Evolutionary conservation across 305 asterid species (phyloP), one percentile per base, ranked within the genome.

Genomic region (Fraxinus nigra): DNA sequence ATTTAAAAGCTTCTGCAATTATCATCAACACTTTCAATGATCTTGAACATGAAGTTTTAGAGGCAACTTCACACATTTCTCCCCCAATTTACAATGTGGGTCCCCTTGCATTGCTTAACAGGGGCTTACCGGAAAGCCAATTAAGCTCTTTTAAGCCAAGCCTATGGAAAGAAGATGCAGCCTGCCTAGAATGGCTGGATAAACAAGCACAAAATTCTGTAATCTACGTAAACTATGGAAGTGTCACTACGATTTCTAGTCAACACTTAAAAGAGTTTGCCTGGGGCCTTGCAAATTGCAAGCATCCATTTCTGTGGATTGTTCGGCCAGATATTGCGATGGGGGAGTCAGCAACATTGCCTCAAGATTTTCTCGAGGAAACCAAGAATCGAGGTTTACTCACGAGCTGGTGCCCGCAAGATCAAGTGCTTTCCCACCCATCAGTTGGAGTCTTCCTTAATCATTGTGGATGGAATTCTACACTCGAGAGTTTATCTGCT

Each of bases 401-500:
- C 26, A 37, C 78, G 2, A 79, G 67, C 5, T 86, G 87, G 89
- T 84, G 85, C 75, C 85, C 89, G 0, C 89, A 86, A 43, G 85
- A 79, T 24, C 82, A 86, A 74, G 87, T 86, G 30, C 80, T 86
- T 33, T 32, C 48, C 0, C 89, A 86, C 40, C 78, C 82, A 8
- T 18, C 89, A 4, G 80, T 84, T 77, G 87, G 80, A 1, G 73
- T 70, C 22, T 86, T 84, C 28, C 48, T 83, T 37, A 86, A 78
- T 5, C 87, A 86, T 20, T 78, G 87, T 75, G 89, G 87, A 43
- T 86, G 89, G 89, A 86, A 86, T 37, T 86, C 89, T 37, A 84
- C 78, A 1, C 40, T 83, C 32, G 89, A 86, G 16, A 86, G 87
- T 33, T 75, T 86, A 7, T 9, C 75, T 22, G 80, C 74, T 0